A percentile compares a stretch with the other conserved stretches of the same genome.
Evolutionary conservation across 805 yeast genomes (phyloP).

Genomic region (Vanderwaltozyma tropicalis): DNA sequence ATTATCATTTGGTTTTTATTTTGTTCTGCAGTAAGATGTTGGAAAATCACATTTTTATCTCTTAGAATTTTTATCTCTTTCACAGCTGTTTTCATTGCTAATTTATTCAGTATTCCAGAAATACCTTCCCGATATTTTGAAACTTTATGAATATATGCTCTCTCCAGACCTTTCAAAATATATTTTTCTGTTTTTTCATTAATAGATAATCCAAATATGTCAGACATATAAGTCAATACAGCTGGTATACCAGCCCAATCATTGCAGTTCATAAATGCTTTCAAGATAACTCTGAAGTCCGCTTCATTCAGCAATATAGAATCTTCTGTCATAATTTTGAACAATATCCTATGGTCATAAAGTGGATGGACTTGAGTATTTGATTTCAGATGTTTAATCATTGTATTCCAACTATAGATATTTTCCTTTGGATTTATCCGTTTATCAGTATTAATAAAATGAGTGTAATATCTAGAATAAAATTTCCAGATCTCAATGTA

Average conservation of each 20-base stretch:
- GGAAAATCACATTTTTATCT: conserved; percentile 1
- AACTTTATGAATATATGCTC: conserved; percentile 8
- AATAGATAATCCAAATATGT: conserved; percentile 10
- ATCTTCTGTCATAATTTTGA: conserved; percentile 12
- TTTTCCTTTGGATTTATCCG: not conserved
- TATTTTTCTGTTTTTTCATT: conserved; percentile 5
- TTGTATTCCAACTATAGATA: conserved; percentile 1
- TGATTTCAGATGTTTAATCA: not conserved
- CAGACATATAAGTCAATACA: conserved; percentile 9
- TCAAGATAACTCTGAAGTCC: conserved; percentile 11
- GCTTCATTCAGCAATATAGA: conserved; percentile 13
- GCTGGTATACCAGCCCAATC: conserved; percentile 21
- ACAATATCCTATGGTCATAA: conserved; percentile 3
- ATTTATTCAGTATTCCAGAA: not conserved
- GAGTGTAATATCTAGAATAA: conserved; percentile 13
- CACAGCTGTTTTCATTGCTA: not conserved
- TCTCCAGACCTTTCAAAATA: conserved; percentile 15
- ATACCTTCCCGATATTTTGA: not conserved
- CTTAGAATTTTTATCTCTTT: not conserved
- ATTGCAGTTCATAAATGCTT: conserved; percentile 12
- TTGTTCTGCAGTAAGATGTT: not conserved
- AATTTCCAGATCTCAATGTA: conserved; percentile 28
- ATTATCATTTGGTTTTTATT: conserved; percentile 4
- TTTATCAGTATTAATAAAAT: not conserved
- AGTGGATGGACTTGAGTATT: not conserved